Evolutionary conservation across 208 protist species (phyloP), one percentile per base, ranked within the genome.

Genomic region (Lotmaria passim): DNA sequence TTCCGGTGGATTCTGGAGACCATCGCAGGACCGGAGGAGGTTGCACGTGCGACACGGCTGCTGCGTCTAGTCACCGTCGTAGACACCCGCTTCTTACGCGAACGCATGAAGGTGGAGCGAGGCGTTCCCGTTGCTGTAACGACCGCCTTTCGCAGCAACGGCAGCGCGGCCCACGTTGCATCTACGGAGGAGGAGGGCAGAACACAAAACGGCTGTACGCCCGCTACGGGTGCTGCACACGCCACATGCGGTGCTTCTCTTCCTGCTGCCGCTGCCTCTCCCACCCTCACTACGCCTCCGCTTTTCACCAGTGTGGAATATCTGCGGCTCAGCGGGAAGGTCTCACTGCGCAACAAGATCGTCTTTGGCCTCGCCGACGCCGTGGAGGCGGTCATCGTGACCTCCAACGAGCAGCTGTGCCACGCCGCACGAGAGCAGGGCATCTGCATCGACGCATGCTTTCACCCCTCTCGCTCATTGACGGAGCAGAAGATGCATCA

Each of bases 1-100:
- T 93, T 93, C 50, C 61, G 73, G 38, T 91, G 88, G 88, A 91
- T 93, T 60, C 55, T 91, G 23, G 83, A 89, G 62, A 93, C 88
- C 1, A 82, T 93, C 7, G 88, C 88, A 2, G 88, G 88, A 5
- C 82, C 79, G 1, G 63, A 64, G n/a, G 88, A 93, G 66, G 46
- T 86, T 7, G 65, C 68, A n/a, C 82, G 88, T 15, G 88, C 88
- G 1, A 51, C 67, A 0, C 58, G 63, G 14, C 63, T 93, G 57
- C 74, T 93, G 55, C 63, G 47, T 5, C 76, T 83, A 23, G 64
- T 86, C 26, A 55, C 60, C 23, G 79, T 88, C 34, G 78, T 91
- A 33, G 56, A 62, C 59, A 85, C 82, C 6, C 50, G 55, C 26
- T 69, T 74, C 39, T 51, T 87, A 30, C 70, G 74, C 0, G 28